Evolutionary conservation across 352 stramenopile species (phyloP), one percentile per base, ranked within the genome.

Genomic region (Globisporangium uncinulatum): DNA sequence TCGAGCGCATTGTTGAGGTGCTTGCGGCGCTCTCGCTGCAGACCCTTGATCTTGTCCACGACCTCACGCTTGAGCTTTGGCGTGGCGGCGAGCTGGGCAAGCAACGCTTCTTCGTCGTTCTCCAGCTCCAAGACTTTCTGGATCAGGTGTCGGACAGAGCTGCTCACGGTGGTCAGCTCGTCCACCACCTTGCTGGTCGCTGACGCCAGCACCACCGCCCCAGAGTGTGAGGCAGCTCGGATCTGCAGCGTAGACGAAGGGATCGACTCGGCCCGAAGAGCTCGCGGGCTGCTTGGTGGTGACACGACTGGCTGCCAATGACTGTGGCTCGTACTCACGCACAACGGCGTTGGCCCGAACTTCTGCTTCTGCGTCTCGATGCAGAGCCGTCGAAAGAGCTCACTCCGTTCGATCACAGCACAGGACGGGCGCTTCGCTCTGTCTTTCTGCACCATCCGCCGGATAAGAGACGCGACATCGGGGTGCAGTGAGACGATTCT

Each of bases 391-490:
- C 46, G 20, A 24, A 68, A 50, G 47, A 60, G 24, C 20, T 61
- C 63, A 29, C 37, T 58, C 4, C 57, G 54, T 31, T 83, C 70
- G n/a, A 92, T 84, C 5, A 78, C 74, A 0, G 57, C 54, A 48
- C 79, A 89, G 4, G 74, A 74, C 1, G 73, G 68, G 4, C 82
- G 78, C 7, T 62, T 43, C 0, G 41, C 61, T 13, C 65, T 66
- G 32, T 89, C 78, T 21, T 59, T 21, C 6, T 78, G 67, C 0
- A 88, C 61, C 71, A 92, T 89, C 24, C 64, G 59, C 45, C 65
- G 46, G 47, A 90, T 73, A 0, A 89, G 51, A 17, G 58, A 50
- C 6, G 73, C 67, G 7, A 90, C 63, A 8, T 83, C 66, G 0
- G 78, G 72, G 34, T 84, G 70, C 7, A 75, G 51, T 0, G 47